Conservation (phyloP, 163 green algal species). For the Scenedesmus sp. region DNA sequence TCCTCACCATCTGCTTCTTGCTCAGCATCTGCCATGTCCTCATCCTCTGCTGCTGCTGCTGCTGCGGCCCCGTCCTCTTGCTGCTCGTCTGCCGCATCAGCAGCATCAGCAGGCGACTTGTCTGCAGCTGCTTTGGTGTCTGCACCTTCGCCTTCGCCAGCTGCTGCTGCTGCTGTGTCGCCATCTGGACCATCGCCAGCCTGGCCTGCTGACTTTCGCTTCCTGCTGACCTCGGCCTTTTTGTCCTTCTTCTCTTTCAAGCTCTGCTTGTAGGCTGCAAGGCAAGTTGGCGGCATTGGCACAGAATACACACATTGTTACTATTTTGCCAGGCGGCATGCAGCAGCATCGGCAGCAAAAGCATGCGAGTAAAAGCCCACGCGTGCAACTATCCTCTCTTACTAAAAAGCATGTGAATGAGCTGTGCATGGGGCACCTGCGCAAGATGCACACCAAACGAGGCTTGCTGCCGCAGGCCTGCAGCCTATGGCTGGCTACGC, state of each 20-base stretch:
- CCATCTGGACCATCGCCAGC: not conserved
- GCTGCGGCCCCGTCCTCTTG: not conserved
- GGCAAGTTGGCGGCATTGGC: not conserved
- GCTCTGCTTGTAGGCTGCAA: conserved; percentile 42
- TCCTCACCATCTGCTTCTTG: not conserved
- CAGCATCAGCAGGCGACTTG: not conserved
- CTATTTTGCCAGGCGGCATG: too few species aligned
- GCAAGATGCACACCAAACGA: too few species aligned
- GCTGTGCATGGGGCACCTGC: too few species aligned
- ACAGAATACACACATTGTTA: too few species aligned
- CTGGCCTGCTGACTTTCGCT: conserved; percentile 39
- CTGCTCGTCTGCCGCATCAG: not conserved
- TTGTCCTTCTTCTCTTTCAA: conserved; percentile 48
- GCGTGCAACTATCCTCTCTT: too few species aligned
- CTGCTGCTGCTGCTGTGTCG: conserved; percentile 1
- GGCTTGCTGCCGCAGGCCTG: too few species aligned
- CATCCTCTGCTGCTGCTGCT: conserved; percentile 1
- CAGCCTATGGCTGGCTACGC: too few species aligned
- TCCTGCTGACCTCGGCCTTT: conserved; percentile 39
- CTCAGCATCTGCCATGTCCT: not conserved
- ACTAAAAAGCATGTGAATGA: too few species aligned
- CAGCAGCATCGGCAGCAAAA: too few species aligned
- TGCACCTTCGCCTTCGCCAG: not conserved
- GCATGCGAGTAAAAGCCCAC: too few species aligned
- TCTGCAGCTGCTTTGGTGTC: conserved; percentile 2